Base-by-base conservation (phyloP, 805 yeast species). In the Lipomyces yamadae region DNA sequence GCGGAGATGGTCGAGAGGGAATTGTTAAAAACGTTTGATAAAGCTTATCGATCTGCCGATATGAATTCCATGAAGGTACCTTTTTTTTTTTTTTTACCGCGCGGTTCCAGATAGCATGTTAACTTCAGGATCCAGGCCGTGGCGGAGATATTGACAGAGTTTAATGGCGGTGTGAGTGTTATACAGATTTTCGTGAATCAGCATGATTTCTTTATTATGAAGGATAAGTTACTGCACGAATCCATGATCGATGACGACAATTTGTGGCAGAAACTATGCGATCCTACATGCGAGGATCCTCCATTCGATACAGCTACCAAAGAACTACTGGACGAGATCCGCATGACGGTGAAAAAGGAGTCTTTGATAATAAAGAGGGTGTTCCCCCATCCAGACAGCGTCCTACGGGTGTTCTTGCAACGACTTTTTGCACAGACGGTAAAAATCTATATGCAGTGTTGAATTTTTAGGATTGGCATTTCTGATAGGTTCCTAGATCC, bases 121-220 rank as follows among this genome's bases (percentile, higher is more conserved):
- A 34, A 55, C 65, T 18, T 5, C 15, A 24, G 15, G 29, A 15
- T 13, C 4, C 52, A 63, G 60, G 63, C 67, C 15, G 62, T 78
- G 33, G 91, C 97, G 0, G 86, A 85, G 60, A 85, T 92, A 18
- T 81, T 93, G 60, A 84, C 87, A 62, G 90, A 87, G 68, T 94
- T 88, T 80, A 93, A 94, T 74, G 94, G 92, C 24, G 97, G 97
- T 11, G 82, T 85, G 10, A 87, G 89, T 66, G 94, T 93, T 7
- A 89, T 91, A 7, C 91, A 88, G 74, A 86, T 88, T 59, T 94
- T 91, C 78, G 90, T 93, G 54, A 87, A 86, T 74, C 92, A 90
- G 74, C 91, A 90, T 74, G 89, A 87, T 59, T 84, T 88, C 66
- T 89, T 93, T 76, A 80, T 82, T 63, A 81, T 80, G 48, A 79